Evolutionary conservation across 202 grass and related monocot genomes (phyloP).

Genomic region (Bolboschoenoplectus hybrid): DNA sequence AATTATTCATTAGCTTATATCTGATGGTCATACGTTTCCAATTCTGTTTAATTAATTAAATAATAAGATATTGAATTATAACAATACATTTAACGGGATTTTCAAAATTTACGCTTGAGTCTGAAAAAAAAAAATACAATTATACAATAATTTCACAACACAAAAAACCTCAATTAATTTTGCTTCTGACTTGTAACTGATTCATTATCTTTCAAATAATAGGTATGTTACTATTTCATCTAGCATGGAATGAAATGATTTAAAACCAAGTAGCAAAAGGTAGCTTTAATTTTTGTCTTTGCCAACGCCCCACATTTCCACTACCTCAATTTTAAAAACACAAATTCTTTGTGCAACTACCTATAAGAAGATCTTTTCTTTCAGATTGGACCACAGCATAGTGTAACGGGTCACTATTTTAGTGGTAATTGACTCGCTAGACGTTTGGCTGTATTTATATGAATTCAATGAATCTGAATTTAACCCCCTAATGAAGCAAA

Average conservation of each 20-base stretch:
- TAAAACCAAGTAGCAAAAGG: background rate
- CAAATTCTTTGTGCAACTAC: background rate
- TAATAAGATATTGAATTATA: too few species aligned
- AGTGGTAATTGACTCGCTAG: background rate
- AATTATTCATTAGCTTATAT: too few species aligned
- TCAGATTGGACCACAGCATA: background rate
- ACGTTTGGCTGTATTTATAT: background rate
- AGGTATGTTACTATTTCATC: background rate
- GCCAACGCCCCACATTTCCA: slow-evolving; percentile 28
- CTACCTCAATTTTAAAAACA: background rate
- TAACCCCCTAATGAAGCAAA: background rate
- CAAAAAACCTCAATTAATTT: background rate
- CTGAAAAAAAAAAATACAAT: background rate
- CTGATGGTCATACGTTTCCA: too few species aligned
- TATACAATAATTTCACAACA: too few species aligned
- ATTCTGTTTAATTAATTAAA: too few species aligned
- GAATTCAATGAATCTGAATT: background rate
- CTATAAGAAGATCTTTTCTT: background rate
- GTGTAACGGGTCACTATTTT: background rate
- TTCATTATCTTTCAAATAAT: background rate
- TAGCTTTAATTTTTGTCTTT: slow-evolving; percentile 24
- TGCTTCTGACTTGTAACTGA: background rate
- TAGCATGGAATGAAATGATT: background rate
- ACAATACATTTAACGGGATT: too few species aligned
- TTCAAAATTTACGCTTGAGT: too few species aligned